These are phyloP conservation scores for Cutaneotrichosporon sp. DNA, from an alignment of 1,284 basidiomycete species.

Conservation along the genomic window DNA sequence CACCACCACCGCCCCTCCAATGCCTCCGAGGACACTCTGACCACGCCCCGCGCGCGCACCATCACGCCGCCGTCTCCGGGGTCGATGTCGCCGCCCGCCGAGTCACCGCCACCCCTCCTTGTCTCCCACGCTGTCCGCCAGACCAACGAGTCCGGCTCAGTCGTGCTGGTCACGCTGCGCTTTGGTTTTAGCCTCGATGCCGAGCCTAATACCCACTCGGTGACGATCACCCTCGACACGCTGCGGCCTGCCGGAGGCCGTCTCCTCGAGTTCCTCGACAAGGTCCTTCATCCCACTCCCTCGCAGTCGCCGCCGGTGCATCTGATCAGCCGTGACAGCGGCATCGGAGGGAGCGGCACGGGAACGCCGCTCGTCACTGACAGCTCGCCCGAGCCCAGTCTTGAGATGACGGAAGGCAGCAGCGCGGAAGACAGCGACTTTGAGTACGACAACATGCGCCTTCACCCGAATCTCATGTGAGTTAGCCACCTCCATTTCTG, in stretches of 20 bases:
- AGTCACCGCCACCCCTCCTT: slow-evolving; percentile 13
- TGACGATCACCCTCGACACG: slow-evolving; percentile 33
- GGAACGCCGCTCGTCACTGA: background rate
- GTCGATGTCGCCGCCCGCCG: background rate
- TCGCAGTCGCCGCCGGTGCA: background rate
- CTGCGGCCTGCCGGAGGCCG: slow-evolving; percentile 28
- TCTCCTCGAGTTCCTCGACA: slow-evolving; percentile 29
- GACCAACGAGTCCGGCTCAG: slow-evolving; percentile 5
- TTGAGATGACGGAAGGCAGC: slow-evolving; percentile 36
- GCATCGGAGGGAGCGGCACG: slow-evolving; percentile 1
- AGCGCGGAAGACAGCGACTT: slow-evolving; percentile 37
- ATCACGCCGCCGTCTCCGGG: background rate
- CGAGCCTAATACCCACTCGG: slow-evolving; percentile 29
- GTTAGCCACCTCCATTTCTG: background rate
- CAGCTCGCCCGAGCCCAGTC: slow-evolving; percentile 9
- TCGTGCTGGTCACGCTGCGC: slow-evolving; percentile 30
- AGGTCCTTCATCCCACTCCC: slow-evolving; percentile 11
- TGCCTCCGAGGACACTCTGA: background rate
- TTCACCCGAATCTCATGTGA: slow-evolving; percentile 24
- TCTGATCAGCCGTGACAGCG: slow-evolving; percentile 1
- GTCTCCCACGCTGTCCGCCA: slow-evolving; percentile 15
- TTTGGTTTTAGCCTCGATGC: slow-evolving; percentile 35
- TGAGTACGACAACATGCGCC: slow-evolving; percentile 31
- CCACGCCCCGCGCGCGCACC: background rate
- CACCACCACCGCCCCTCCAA: slow-evolving; percentile 3